Conservation (phyloP, 2,329 filamentous ascomycete species). For the Aspergillus cejpii region DNA sequence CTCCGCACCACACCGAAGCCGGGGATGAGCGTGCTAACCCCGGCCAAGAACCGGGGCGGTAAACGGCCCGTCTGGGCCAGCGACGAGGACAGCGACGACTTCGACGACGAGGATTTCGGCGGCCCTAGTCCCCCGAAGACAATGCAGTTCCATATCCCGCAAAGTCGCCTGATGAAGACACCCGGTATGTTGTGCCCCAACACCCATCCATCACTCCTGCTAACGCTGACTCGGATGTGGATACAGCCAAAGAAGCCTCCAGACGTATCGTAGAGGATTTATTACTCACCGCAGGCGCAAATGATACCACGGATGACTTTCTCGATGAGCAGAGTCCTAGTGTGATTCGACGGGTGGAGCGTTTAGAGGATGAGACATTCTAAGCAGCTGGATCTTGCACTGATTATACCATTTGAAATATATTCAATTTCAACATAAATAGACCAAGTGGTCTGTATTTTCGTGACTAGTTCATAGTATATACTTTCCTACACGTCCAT, state of each 20-base stretch:
- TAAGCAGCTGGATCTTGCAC: too few species aligned
- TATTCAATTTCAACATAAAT: too few species aligned
- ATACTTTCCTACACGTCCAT: too few species aligned
- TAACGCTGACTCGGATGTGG: background rate
- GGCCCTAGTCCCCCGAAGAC: conserved; percentile 84
- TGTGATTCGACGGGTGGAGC: conserved; percentile 37
- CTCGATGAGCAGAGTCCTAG: conserved; percentile 41
- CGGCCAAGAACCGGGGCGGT: conserved; percentile 41
- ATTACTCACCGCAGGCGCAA: conserved; percentile 42
- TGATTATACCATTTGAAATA: too few species aligned
- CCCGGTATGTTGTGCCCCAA: conserved; percentile 34
- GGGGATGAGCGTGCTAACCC: conserved; percentile 80
- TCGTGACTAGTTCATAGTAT: too few species aligned
- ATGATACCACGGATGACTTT: conserved; percentile 34
- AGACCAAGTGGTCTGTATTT: too few species aligned
- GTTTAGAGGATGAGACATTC: conserved; percentile 45
- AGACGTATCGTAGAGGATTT: conserved; percentile 46
- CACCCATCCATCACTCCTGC: background rate
- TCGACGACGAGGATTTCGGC: conserved; percentile 52
- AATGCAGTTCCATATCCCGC: conserved; percentile 49
- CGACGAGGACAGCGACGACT: conserved; percentile 59
- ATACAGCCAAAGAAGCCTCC: conserved; percentile 44
- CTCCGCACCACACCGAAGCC: conserved; percentile 55
- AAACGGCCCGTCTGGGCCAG: conserved; percentile 60
- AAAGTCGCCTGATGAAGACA: conserved; percentile 45